Conservation (phyloP, 805 yeast genomes). For the Lipomyces yamanashiensis region DNA sequence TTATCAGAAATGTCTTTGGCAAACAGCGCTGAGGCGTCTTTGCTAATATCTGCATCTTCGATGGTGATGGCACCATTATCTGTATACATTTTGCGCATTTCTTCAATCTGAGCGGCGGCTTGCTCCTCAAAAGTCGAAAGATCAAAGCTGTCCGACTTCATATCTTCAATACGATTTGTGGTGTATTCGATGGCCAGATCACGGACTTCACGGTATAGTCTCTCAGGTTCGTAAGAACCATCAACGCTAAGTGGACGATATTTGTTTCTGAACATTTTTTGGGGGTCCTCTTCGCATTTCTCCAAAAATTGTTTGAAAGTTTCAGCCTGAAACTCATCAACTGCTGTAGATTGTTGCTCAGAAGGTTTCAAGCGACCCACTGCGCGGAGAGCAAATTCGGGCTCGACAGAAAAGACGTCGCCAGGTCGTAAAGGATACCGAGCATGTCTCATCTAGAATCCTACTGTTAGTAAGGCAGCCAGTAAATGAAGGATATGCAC, state of each 20-base stretch:
- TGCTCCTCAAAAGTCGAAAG: constrained; percentile 1
- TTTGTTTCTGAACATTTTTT: constrained; percentile 54
- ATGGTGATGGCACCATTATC: background rate
- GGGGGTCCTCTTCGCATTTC: constrained; percentile 61
- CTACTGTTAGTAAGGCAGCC: background rate
- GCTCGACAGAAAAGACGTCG: constrained; percentile 82
- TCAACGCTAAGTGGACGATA: constrained; percentile 34
- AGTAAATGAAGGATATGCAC: background rate
- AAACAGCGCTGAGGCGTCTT: constrained; percentile 3
- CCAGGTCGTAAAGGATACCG: constrained; percentile 64
- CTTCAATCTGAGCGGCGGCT: background rate
- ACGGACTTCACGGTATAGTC: constrained; percentile 20
- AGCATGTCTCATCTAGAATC: constrained; percentile 37
- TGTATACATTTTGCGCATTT: background rate
- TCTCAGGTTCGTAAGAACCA: constrained; percentile 22
- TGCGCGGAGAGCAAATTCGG: constrained; percentile 82
- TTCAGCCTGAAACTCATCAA: constrained; percentile 72
- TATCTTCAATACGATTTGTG: constrained; percentile 2
- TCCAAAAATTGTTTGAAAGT: constrained; percentile 77
- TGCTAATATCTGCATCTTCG: constrained; percentile 1
- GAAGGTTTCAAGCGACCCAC: constrained; percentile 86
- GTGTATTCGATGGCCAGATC: constrained; percentile 2
- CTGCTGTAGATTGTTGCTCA: constrained; percentile 63
- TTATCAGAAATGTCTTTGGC: background rate
- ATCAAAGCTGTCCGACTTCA: background rate